Percentiles rank a stretch among this genome's conserved stretches.
These are phyloP conservation scores for Scutellaria baicalensis DNA, from an alignment of 257 asterid genomes.

Conservation along the genomic window DNA sequence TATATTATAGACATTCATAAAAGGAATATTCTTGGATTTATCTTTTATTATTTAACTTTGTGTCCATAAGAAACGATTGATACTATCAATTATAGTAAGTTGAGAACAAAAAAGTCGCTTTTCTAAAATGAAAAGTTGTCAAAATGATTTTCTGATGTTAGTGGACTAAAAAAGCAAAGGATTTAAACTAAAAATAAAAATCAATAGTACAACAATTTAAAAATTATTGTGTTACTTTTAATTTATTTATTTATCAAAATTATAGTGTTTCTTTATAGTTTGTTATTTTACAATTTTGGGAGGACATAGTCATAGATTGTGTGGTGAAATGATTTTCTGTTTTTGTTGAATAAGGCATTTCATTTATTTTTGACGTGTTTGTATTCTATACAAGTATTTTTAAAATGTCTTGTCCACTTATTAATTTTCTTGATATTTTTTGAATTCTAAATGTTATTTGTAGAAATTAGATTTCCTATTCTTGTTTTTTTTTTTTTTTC, in stretches of 20 bases:
- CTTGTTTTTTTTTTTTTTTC: too few relatives aligned
- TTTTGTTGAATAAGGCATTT: neutral
- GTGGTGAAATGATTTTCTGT: neutral
- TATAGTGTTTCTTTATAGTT: neutral
- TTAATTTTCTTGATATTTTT: neutral
- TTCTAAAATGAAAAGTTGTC: too few relatives aligned
- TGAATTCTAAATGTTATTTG: neutral
- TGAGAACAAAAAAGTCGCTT: too few relatives aligned
- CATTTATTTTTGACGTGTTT: conserved; percentile 17
- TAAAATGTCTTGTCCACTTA: neutral
- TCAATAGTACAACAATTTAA: too few relatives aligned
- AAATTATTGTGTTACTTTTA: neutral
- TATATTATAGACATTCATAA: too few relatives aligned
- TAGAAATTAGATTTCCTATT: neutral
- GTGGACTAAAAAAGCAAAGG: too few relatives aligned
- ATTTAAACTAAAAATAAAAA: too few relatives aligned
- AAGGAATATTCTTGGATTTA: too few relatives aligned
- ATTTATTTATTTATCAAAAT: neutral
- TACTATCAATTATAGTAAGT: too few relatives aligned
- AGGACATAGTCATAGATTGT: conserved; percentile 4
- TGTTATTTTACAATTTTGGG: neutral
- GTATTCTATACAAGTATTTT: conserved; percentile 15
- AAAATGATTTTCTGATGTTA: too few relatives aligned
- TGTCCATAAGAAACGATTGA: too few relatives aligned
- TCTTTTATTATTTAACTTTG: too few relatives aligned